Base-by-base conservation (phyloP, 2,329 filamentous ascomycete species). In the Aureobasidium sp. region DNA sequence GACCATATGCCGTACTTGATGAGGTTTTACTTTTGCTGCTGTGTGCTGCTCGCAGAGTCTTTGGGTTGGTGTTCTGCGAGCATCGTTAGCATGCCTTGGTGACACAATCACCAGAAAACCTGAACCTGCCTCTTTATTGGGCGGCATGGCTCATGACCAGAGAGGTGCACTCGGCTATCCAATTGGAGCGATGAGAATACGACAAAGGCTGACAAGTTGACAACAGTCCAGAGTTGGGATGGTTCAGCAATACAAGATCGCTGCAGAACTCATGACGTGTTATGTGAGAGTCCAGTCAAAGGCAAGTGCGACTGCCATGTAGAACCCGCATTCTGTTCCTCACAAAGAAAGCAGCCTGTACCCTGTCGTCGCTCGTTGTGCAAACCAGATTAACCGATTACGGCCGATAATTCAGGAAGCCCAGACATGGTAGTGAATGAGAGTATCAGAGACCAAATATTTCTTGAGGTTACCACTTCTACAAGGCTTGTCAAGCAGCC, bases 71-170 rank as follows among this genome's bases (percentile, higher is more conserved):
- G 31, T 60, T 60, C 57, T 60, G 25, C 22, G 15, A 17, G n/a
- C 20, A 31, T 34, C 31, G 45, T 60, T 34, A 60, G 57, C 34
- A 49, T n/a, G 3, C 4, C 29, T 9, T n/a, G 11, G 14, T 11
- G 17, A 20, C 3, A 34, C 17, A 5, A 14, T 15, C 7, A 20
- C 8, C 34, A n/a, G 27, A 34, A 20, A 17, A 20, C 15, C 14
- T 12, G 12, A 8, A 42, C 44, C 36, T 51, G 29, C 57, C 45
- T 60, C 57, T 8, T 60, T 60, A 29, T 60, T 60, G 57, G 57
- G 42, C 14, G 44, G 34, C 57, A 60, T 60, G 31, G 42, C 31
- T 48, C 34, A 27, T 29, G 22, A 14, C 20, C 4, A 37, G 37
- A 41, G 36, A 4, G 8, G 36, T 41, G 25, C 17, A 15, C 39